Conservation (phyloP, 2,329 filamentous ascomycete genomes). For the Cladophialophora chaetospira region DNA sequence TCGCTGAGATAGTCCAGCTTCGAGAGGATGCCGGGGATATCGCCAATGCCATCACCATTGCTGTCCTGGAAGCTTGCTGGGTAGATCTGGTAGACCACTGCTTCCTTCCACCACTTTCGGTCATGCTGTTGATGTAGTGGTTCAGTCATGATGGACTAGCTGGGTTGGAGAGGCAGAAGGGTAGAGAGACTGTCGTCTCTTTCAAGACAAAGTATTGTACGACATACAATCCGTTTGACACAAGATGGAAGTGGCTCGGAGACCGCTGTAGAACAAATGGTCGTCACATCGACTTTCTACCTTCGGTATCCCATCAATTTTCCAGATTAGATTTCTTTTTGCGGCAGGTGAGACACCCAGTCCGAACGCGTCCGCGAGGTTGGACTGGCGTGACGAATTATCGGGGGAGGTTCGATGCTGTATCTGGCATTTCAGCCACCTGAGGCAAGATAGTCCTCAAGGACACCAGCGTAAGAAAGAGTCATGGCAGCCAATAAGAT, state of each 20-base stretch:
- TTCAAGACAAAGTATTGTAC: not conserved
- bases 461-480: too few relatives aligned
- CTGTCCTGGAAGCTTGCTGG: conserved; percentile 61
- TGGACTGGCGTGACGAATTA: too few relatives aligned
- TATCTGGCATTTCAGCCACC: too few relatives aligned
- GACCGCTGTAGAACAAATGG: too few relatives aligned
- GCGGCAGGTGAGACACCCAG: not conserved
- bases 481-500: too few relatives aligned
- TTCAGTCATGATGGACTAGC: not conserved
- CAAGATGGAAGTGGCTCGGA: too few relatives aligned
- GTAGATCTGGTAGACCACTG: conserved; percentile 63
- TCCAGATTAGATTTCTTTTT: too few relatives aligned
- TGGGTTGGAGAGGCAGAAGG: not conserved
- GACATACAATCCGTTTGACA: not conserved
- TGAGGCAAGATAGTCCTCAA: too few relatives aligned
- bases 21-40: conserved; percentile 64
- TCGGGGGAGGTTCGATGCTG: too few relatives aligned
- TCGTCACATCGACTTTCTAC: too few relatives aligned
- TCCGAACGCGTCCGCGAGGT: too few relatives aligned
- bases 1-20: conserved; percentile 63
- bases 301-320: too few relatives aligned
- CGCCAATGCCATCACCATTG: conserved; percentile 62
- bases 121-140: not conserved
- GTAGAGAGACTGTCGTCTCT: not conserved
- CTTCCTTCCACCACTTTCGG: conserved; percentile 62